Evolutionary conservation across 768 basidiomycete genomes (phyloP).

Genomic region (Phylloporus sp.): DNA sequence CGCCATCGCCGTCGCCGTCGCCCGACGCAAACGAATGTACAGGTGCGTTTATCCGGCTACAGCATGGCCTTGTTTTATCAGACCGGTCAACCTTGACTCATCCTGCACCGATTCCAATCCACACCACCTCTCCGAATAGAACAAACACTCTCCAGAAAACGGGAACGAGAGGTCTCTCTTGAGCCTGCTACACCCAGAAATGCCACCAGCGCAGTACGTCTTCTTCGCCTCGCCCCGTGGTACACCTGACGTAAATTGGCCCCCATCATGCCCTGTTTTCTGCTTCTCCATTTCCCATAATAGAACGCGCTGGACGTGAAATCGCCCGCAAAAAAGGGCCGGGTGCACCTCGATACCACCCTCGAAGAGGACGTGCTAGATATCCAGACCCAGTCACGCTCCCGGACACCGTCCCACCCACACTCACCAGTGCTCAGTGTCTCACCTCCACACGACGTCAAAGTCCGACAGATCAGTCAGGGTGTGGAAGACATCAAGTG

Average conservation of each 20-base stretch:
- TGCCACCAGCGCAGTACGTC: slow-evolving; percentile 32
- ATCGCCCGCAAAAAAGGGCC: slow-evolving; percentile 76
- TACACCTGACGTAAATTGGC: slow-evolving; percentile 28
- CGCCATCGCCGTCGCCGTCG: slow-evolving; percentile 39
- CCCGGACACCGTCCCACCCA: slow-evolving; percentile 30
- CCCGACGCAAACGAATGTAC: slow-evolving; percentile 39
- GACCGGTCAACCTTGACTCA: slow-evolving; percentile 21
- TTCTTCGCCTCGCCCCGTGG: slow-evolving; percentile 11
- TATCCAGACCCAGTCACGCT: slow-evolving; percentile 38
- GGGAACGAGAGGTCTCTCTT: slow-evolving; percentile 73
- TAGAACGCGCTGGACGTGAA: slow-evolving; percentile 40
- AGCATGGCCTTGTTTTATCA: slow-evolving; percentile 24
- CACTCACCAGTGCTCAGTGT: slow-evolving; percentile 34
- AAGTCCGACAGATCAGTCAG: slow-evolving; percentile 75
- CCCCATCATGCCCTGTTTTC: slow-evolving; percentile 19
- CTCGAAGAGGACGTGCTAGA: slow-evolving; percentile 55
- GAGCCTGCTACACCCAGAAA: slow-evolving; percentile 58
- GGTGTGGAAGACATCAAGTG: slow-evolving; percentile 76
- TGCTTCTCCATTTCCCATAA: slow-evolving; percentile 16
- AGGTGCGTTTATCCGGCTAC: slow-evolving; percentile 37
- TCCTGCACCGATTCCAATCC: slow-evolving; percentile 20
- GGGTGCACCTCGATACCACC: slow-evolving; percentile 56
- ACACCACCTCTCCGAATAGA: slow-evolving; percentile 22
- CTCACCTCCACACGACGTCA: slow-evolving; percentile 77
- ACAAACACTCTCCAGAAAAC: slow-evolving; percentile 58